Conservation (phyloP, 768 basidiomycete genomes). For the Fomitopsis serialis region DNA sequence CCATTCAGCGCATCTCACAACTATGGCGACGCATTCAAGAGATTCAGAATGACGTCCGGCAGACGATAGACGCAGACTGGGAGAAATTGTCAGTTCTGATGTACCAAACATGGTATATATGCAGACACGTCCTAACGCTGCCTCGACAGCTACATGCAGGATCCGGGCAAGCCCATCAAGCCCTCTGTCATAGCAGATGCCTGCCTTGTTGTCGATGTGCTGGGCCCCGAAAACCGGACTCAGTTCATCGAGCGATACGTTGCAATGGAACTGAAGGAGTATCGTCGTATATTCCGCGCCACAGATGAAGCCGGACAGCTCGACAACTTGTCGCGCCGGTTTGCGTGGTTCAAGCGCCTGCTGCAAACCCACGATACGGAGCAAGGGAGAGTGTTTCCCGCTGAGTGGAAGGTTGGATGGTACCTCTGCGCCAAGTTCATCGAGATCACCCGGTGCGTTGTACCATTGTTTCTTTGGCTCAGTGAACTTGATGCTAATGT, state of each 20-base stretch:
- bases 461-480: neutral
- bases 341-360: constrained; percentile 90
- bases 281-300: constrained; percentile 90
- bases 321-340: constrained; percentile 89
- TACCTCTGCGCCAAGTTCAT: constrained; percentile 78
- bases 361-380: constrained; percentile 86
- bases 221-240: constrained; percentile 77
- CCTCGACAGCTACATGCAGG: constrained; percentile 69
- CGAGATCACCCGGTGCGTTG: constrained; percentile 77
- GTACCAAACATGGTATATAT: neutral
- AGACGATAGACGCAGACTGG: constrained; percentile 83
- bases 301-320: constrained; percentile 94
- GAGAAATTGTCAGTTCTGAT: constrained; percentile 75
- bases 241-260: constrained; percentile 87
- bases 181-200: constrained; percentile 69
- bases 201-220: constrained; percentile 83
- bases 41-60: constrained; percentile 76
- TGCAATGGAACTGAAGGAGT: constrained; percentile 88
- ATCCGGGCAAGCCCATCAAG: constrained; percentile 59
- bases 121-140: too few species aligned
- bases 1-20: constrained; percentile 71
- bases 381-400: constrained; percentile 76
- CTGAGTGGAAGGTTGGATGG: constrained; percentile 83
- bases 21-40: constrained; percentile 79
- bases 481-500: neutral